phyloP scores from a whole-genome alignment of 805 yeast genomes.

The Saccharomycopsis fodiens region DNA sequence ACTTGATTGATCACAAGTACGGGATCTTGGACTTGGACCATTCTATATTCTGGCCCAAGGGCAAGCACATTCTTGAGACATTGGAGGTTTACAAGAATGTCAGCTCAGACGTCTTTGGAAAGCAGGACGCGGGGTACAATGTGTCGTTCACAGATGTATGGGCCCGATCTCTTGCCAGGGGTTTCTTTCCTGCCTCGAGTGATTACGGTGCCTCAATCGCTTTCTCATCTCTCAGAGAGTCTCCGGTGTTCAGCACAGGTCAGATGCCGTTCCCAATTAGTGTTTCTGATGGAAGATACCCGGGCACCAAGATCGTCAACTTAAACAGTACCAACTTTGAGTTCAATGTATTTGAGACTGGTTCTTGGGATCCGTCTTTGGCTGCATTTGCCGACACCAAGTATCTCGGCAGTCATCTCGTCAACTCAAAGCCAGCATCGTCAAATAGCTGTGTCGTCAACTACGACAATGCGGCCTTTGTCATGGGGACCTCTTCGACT shows the following conservation, averaged over 20 bases:
- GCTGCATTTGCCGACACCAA: constrained; percentile 56
- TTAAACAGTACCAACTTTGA: constrained; percentile 42
- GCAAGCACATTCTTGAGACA: constrained; percentile 60
- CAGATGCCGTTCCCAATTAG: constrained; percentile 69
- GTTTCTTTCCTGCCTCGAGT: constrained; percentile 42
- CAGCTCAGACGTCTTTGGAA: constrained; percentile 36
- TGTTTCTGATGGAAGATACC: constrained; percentile 34
- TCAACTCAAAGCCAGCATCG: constrained; percentile 46
- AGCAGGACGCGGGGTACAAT: constrained; percentile 47
- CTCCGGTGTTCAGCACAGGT: constrained; percentile 51
- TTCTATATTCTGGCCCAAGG: constrained; percentile 56
- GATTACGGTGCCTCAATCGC: constrained; percentile 32
- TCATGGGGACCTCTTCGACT: constrained; percentile 77
- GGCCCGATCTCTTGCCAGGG: constrained; percentile 58
- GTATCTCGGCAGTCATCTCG: constrained; percentile 61
- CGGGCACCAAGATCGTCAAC: constrained; percentile 38
- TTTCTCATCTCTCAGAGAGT: constrained; percentile 49
- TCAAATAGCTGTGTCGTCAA: constrained; percentile 58
- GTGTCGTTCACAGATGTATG: constrained; percentile 53
- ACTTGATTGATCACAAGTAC: constrained; percentile 32
- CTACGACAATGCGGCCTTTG: constrained; percentile 71
- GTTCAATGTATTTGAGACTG: constrained; percentile 56
- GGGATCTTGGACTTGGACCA: constrained; percentile 62
- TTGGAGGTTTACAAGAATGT: constrained; percentile 40
- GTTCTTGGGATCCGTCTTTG: constrained; percentile 81